These are phyloP conservation scores for Saccharomycopsis sp. DNA, from an alignment of 805 yeast genomes.

Conservation along the genomic window DNA sequence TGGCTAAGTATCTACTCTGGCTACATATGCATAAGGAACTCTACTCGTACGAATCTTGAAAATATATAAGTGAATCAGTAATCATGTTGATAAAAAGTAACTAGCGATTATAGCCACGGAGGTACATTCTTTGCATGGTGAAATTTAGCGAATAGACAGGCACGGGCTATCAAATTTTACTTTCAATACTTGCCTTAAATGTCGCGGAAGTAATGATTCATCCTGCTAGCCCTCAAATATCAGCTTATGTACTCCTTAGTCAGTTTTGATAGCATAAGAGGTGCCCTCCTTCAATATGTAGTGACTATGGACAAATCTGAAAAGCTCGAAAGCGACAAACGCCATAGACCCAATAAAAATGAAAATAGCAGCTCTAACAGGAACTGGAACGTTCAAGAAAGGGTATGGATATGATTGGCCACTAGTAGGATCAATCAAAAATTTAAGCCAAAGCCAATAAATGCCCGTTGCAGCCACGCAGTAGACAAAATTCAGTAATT, in stretches of 20 bases:
- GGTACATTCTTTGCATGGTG: no score
- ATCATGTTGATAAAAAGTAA: no score
- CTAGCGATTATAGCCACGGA: no score
- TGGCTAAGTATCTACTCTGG: no score
- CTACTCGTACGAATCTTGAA: no score
- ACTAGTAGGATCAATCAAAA: constrained; percentile 5
- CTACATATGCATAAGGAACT: no score
- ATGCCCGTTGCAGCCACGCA: neutral
- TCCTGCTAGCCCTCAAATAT: no score
- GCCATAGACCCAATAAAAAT: constrained; percentile 10
- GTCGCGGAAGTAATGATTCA: no score
- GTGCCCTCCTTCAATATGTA: neutral
- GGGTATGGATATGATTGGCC: constrained; percentile 6
- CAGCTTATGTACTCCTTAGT: neutral
- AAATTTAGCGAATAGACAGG: no score
- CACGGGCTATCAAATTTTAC: no score
- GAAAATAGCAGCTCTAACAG: constrained; percentile 13
- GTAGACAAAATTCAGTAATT: neutral
- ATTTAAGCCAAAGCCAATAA: constrained; percentile 4
- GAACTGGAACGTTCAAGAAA: constrained; percentile 6
- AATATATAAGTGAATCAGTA: no score
- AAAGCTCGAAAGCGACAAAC: constrained; percentile 11
- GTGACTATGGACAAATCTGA: constrained; percentile 2
- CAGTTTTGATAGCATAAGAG: neutral
- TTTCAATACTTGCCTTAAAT: no score